Base-by-base conservation (phyloP, 139 green algal species). In the Trebouxia sp. region DNA sequence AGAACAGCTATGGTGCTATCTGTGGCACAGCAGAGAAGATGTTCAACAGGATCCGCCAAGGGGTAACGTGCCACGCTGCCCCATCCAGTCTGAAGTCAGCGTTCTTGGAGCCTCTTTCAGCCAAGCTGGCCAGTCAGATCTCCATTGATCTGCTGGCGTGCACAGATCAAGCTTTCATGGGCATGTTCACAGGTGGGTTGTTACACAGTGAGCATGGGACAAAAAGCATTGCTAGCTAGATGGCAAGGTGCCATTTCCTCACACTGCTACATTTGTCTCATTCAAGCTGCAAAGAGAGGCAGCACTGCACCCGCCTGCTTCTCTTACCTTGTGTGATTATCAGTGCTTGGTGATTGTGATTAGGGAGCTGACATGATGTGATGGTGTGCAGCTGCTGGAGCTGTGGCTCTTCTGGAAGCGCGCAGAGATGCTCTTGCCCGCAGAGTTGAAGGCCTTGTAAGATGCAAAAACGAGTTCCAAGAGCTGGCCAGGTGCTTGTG, bases 1-100 rank as follows among this genome's bases (percentile, higher is more conserved):
- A 82, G 56, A 65, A 37, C 35, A 39, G 35, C 72, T 85, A 70
- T 47, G 70, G 55, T 38, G 65, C 28, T 41, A 74, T 83, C 22
- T 79, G 67, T 43, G 22, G 35, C 9, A 42, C 35, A 32, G 88
- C 90, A 3, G 85, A 91, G 77, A 56, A 58, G n/a, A 85, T 91
- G 50, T 94, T 94, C 76, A 82, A 82, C 41, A 80, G 83, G 12
- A 91, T 94, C 30, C 48, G 83, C 26, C 37, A 83, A 43, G 43
- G 78, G 1, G 89, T 96, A 32, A 90, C 88, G 0, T 78, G 84
- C 42, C 89, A 95, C 79, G 88, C 85, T 39, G 93, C 88, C 12
- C 94, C 92, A 8, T 87, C 91, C 67, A 96, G 89, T 1, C 89
- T 98, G 7, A 95, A 96, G 82, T 84, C 88, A 28, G 90, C 92